Evolutionary conservation across 2,329 filamentous ascomycete species (phyloP), one percentile per base, ranked within the genome.

Genomic region (Cladobotryum protrusum): DNA sequence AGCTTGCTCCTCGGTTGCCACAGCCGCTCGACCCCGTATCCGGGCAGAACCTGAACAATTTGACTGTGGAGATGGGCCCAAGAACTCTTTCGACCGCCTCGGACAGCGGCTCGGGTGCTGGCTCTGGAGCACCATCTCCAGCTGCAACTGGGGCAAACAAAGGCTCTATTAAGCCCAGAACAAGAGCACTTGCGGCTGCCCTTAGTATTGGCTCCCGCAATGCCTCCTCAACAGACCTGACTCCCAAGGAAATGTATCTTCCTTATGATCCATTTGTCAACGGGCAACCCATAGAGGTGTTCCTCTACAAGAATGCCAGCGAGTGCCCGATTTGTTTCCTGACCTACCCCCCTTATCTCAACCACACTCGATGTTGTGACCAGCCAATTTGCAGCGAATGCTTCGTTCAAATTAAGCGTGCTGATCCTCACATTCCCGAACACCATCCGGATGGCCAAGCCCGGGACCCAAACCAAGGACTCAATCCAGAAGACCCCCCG

Each of bases 311-410:
- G 66, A 83, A 95, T 57, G 86, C 89, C 3, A 72, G 75, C 6
- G 93, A 99, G 65, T 99, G 93, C 61, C 92, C 93, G 5, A 96
- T 99, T 54, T 99, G 93, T 72, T 96, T 97, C 65, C 75, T 97
- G 47, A 95, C 90, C 59, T 99, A 97, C 58, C 93, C 93, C 1
- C 90, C 90, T 3, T 95, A 95, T 63, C 77, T 99, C 29, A 99
- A 99, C 70, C 86, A 85, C 57, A 99, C 93, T 1, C 79, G 93
- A 57, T 99, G 93, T 65, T 99, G 93, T 67, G 90, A 96, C 60
- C 93, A 99, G 65, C 78, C 87, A 5, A 97, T 99, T 55, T 99
- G 93, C 70, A 97, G 91, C 39, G 93, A 99, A 71, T 99, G 93
- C 67, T 99, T 99, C 62, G 93, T 99, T 4, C 93, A 99, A 67